A percentile compares a stretch with the other conserved stretches of the same genome.
Conservation (phyloP, 805 yeast genomes). For the Metschnikowia rubicola region DNA sequence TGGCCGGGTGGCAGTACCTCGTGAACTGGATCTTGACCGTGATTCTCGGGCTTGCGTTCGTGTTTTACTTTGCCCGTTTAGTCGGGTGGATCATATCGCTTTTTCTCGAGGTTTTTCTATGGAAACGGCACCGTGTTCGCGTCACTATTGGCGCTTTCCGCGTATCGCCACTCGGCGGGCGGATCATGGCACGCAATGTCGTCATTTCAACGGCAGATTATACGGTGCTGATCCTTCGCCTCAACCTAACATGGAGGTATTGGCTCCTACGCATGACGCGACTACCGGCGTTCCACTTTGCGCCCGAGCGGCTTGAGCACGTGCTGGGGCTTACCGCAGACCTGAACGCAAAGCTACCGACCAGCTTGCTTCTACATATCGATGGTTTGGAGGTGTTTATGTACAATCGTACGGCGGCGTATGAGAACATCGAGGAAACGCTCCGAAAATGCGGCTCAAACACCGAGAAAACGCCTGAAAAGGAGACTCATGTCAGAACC, state of each 20-base stretch:
- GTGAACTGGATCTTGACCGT: conserved; percentile 77
- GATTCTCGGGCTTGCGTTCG: conserved; percentile 54
- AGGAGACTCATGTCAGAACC: background rate
- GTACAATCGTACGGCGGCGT: conserved; percentile 77
- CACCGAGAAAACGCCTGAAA: background rate
- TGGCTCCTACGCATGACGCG: conserved; percentile 60
- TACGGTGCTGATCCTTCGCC: conserved; percentile 65
- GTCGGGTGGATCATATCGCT: conserved; percentile 59
- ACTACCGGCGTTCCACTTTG: conserved; percentile 30
- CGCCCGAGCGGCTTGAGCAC: conserved; percentile 10
- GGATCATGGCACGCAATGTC: conserved; percentile 72
- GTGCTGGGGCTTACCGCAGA: conserved; percentile 17
- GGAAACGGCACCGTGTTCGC: conserved; percentile 59
- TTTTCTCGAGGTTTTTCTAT: conserved; percentile 50
- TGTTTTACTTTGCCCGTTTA: conserved; percentile 75
- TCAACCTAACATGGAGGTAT: conserved; percentile 84
- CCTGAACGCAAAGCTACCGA: conserved; percentile 48
- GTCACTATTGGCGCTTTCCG: conserved; percentile 71
- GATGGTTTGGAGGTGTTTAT: conserved; percentile 82
- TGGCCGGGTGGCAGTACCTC: conserved; percentile 61
- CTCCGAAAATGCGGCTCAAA: conserved; percentile 19
- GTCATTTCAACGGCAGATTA: conserved; percentile 71
- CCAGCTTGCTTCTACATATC: conserved; percentile 53
- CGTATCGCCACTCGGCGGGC: conserved; percentile 77
- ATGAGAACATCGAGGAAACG: conserved; percentile 55